Conservation (phyloP, 345 rosid species). For the Salix viminalis region DNA sequence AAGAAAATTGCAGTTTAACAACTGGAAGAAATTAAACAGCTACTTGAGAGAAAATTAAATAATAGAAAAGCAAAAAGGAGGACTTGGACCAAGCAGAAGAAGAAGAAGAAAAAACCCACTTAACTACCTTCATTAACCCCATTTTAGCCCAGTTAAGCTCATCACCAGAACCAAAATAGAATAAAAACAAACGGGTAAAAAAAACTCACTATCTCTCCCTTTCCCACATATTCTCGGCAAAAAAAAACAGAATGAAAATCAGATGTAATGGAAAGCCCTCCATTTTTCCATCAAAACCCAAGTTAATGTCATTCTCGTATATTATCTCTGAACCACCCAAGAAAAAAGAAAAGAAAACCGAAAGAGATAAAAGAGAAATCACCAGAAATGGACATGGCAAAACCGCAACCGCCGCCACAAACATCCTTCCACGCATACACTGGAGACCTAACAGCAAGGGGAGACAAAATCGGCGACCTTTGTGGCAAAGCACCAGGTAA, state of each 20-base stretch:
- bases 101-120: background rate
- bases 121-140: background rate
- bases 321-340: background rate
- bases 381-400: slow-evolving; percentile 96
- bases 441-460: slow-evolving; percentile 38
- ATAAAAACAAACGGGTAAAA: background rate
- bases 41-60: background rate
- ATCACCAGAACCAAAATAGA: background rate
- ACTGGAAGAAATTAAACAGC: background rate
- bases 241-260: background rate
- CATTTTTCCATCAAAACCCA: background rate
- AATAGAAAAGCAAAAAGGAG: background rate
- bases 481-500: slow-evolving; percentile 91
- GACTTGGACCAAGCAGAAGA: background rate
- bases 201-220: background rate
- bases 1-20: background rate
- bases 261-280: background rate
- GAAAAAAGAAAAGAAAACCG: background rate
- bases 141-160: background rate
- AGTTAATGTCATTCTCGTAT: background rate
- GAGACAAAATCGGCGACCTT: slow-evolving; percentile 71
- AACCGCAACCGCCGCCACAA: slow-evolving; percentile 94
- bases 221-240: slow-evolving; percentile 1
- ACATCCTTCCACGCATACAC: slow-evolving; percentile 66
- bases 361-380: background rate